Evolutionary conservation across 2,329 filamentous ascomycete species (phyloP), one percentile per base, ranked within the genome.

Genomic region (Xylariaceae sp.): DNA sequence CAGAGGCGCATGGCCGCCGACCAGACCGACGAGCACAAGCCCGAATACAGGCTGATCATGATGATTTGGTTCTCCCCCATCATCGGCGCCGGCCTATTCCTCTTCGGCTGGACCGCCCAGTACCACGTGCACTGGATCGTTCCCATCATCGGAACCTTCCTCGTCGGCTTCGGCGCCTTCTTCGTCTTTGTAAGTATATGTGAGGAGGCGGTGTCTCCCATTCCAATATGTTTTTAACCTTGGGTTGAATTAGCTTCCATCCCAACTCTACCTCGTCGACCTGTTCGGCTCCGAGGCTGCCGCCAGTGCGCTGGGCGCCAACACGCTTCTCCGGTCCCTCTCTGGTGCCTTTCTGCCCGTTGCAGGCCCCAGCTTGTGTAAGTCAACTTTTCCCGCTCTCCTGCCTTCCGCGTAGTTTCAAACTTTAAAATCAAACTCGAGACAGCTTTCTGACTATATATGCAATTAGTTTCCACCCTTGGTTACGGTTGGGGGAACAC

Each of bases 71-170:
- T 38, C 6, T 27, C 29, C 1, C 42, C 42, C 17, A 41, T 35
- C 9, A 27, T 37, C 3, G 24, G 19, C 2, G 21, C 8, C 9
- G 42, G 42, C 2, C 31, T 41, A 13, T 41, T 44, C n/a, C 11
- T 43, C 2, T 46, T 37, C 14, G 43, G 43, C 5, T 44, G 42
- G 42, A 41, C 38, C 9, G 38, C 42, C 8, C 23, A 44, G 9
- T 19, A 41, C n/a, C 34, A 33, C 4, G 36, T 38, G 9, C 42
- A 41, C 23, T 44, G 42, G 42, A 38, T 44, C 14, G 38, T 34
- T 4, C 38, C 38, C 6, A 44, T 41, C 6, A 12, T 44, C 9
- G 38, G 42, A 11, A 41, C 42, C 2, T 37, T 34, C 12, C 15
- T 44, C 1, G 27, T 44, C 3, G 41, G 41, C 15, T 34, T 16